Evolutionary conservation across 192 early-diverging fungal genomes (phyloP).

Genomic region (Backusella circina): DNA sequence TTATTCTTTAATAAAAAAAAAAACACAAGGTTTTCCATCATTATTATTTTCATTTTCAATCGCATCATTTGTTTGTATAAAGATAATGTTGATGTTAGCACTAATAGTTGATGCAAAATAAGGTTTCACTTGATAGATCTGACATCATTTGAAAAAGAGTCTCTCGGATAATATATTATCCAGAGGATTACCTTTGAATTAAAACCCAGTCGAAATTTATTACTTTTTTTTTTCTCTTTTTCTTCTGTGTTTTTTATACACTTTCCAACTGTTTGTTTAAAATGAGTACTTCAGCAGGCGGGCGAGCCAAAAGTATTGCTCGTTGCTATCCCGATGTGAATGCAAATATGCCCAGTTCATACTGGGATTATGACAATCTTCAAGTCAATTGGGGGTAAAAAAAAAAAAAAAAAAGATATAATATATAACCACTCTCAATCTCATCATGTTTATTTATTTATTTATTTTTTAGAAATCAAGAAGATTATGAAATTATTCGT

Average conservation of each 20-base stretch:
- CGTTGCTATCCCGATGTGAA: slow-evolving; percentile 92
- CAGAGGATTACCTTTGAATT: background rate
- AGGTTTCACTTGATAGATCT: no score
- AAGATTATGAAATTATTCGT: slow-evolving; percentile 96
- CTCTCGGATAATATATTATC: background rate
- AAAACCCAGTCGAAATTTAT: background rate
- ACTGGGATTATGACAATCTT: slow-evolving; percentile 98
- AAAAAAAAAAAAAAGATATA: background rate
- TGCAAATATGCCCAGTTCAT: slow-evolving; percentile 70
- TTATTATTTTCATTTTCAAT: no score
- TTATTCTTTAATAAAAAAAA: no score
- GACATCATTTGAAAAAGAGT: no score
- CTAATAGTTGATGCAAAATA: no score
- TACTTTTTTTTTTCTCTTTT: background rate
- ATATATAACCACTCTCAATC: background rate
- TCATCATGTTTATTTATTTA: background rate
- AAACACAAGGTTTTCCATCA: no score
- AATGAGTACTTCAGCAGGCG: background rate
- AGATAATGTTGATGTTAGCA: no score
- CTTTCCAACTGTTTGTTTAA: background rate
- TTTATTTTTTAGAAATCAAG: slow-evolving; percentile 50
- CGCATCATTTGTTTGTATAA: no score
- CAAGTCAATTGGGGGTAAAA: slow-evolving; percentile 87
- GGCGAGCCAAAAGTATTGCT: slow-evolving; percentile 50
- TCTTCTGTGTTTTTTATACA: background rate